Evolutionary conservation across 441 rosid species (phyloP), one percentile per base, ranked within the genome.

Genomic region (Melastoma candidum): DNA sequence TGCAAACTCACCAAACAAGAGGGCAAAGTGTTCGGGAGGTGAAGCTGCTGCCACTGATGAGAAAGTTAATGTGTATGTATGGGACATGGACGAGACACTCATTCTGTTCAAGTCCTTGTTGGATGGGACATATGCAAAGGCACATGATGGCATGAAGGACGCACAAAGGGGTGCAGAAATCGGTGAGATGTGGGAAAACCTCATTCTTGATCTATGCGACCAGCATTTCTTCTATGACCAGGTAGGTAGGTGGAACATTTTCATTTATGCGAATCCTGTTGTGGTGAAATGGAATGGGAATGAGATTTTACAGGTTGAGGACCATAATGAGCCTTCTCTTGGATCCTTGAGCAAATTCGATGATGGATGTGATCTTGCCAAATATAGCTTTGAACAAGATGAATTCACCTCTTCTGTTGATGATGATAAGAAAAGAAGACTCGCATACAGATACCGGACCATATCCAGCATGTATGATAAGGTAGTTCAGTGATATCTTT

Each of bases 51-150:
- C 54, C 22, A 22, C 44, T 63, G 64, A 68, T 58, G 64, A 47
- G 51, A 64, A 67, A 26, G 78, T 69, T 54, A 74, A 76, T 65
- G 90, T 86, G 9, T 84, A 79, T 60, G 57, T 86, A 45, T 90
- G 97, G 97, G 95, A 86, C 71, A 82, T 84, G 94, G 95, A 90
- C 59, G 97, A 86, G 75, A 90, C 97, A 53, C 97, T 90, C 41
- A 82, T 90, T 69, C 72, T 90, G 63, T 87, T 90, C 29, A 84
- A 86, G 79, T 84, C 95, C 66, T 73, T 90, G 68, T 56, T 90
- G 58, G 78, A 76, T 54, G 84, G 89, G 45, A 73, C 76, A 8
- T 90, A 82, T 47, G 86, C 95, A 0, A 67, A 77, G 70, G 69
- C 72, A 8, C 83, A 73, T 66, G 56, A 53, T 46, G 84, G 89